Evolutionary conservation across 805 yeast genomes (phyloP), one percentile per base, ranked within the genome.

Genomic region (Debaryomyces tyrocola): DNA sequence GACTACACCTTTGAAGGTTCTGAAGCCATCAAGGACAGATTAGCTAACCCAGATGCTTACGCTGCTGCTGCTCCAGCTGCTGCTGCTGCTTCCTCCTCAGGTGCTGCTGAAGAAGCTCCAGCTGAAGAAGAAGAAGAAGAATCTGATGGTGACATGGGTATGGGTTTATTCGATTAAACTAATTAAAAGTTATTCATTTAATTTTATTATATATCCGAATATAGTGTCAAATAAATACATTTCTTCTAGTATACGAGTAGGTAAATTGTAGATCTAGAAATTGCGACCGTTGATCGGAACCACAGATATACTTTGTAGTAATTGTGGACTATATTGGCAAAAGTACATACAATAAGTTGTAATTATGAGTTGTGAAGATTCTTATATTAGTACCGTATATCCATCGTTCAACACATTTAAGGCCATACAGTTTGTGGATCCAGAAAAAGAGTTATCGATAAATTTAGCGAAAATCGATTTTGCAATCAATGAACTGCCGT

Each of bases 11-110:
- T 86, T 82, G 97, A 95, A 80, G 98, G 96, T 77, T 88, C 96
- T 63, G 99, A 91, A 83, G 91, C 92, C 62, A 85, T 94, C 82
- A 90, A 90, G 87, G 99, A 94, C 87, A 89, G 98, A 82, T 82
- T 94, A 69, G 98, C 96, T 76, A 92, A 94, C 95, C 99, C 99
- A 76, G 98, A 94, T 59, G 96, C 96, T 76, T 94, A 92, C 80
- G 99, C 98, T 73, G 86, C 98, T 69, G 95, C 97, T 79, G 97
- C 97, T 68, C 96, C 98, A 67, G 97, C 79, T 73, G 97, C 97
- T 67, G 86, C 87, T 70, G 89, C 95, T 64, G 82, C 88, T 65
- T 63, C 79, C 53, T 64, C 80, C 55, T 66, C 77, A 56, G 78
- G 74, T 46, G 81, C 82, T 51, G 84, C 80, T 55, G 86, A 80